A percentile compares a stretch with the other conserved stretches of the same genome.
phyloP scores from a whole-genome alignment of 2,329 filamentous ascomycete genomes.

The Orbilia quercus region DNA sequence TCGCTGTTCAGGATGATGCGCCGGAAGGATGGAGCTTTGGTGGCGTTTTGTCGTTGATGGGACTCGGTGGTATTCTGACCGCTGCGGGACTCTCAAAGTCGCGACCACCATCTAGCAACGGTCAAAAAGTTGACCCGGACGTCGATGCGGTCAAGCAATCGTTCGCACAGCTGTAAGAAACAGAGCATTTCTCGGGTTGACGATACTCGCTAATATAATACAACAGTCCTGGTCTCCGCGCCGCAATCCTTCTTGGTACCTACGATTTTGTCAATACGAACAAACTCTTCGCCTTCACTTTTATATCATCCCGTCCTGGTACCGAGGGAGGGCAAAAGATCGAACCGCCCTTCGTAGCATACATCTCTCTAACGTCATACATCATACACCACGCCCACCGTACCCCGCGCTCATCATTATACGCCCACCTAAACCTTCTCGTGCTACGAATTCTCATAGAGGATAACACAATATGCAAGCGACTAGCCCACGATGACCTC shows the following conservation, averaged over 20 bases:
- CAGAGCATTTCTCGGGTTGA: not conserved
- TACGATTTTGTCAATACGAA: constrained; percentile 96
- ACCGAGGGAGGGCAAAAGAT: constrained; percentile 37
- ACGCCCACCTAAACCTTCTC: constrained; percentile 86
- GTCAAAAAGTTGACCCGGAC: constrained; percentile 66
- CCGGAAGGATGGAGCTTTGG: constrained; percentile 89
- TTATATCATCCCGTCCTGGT: constrained; percentile 64
- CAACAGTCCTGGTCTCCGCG: constrained; percentile 78
- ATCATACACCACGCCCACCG: constrained; percentile 92
- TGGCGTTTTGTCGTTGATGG: constrained; percentile 86
- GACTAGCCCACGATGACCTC: constrained; percentile 81
- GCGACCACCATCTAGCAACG: constrained; percentile 62
- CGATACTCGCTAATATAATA: not conserved
- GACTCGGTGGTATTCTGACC: constrained; percentile 40
- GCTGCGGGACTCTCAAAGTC: constrained; percentile 65
- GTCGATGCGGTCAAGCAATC: constrained; percentile 83
- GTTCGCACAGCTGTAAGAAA: constrained; percentile 78
- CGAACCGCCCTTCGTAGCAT: constrained; percentile 80
- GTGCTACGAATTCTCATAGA: constrained; percentile 87
- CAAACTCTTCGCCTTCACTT: constrained; percentile 89
- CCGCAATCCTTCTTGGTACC: constrained; percentile 81
- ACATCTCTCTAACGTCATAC: constrained; percentile 90
- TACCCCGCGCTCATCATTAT: constrained; percentile 79
- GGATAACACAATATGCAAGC: constrained; percentile 82
- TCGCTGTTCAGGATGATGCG: constrained; percentile 87